Evolutionary conservation across 129 eudicot species (phyloP), one percentile per base, ranked within the genome.

Genomic region (Sambucus nigra): DNA sequence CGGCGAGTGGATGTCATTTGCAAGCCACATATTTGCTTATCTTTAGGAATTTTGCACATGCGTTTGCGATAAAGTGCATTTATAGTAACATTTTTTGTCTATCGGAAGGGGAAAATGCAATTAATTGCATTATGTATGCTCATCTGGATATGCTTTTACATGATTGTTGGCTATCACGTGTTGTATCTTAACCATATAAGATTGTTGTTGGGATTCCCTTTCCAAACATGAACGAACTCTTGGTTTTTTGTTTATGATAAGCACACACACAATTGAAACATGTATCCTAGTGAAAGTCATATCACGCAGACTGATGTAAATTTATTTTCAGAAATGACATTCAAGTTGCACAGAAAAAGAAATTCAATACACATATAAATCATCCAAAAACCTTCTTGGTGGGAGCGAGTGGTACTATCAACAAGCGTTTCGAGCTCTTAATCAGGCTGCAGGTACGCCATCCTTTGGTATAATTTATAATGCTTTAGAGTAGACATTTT

Each of bases 361-460:
- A 65, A 63, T 85, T 68, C 71, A 91, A 91, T 49, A 91, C 67
- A 64, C 60, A 18, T 65, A 66, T 50, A 80, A 65, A 64, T 69
- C 59, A 29, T 76, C 94, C 2, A 91, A 76, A 68, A 76, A 64
- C 64, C 98, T 91, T 61, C 67, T 81, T 22, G 76, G 87, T 47
- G 95, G 98, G 52, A 91, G 57, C 16, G 94, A 85, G 51, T 91
- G 98, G 95, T 91, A 91, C 65, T 85, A 95, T 66, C 88, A 85
- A 48, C 98, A 82, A 74, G 94, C 98, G 64, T 91, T 85, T 54
- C 69, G 94, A 56, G 94, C 98, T 58, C 89, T 91, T 44, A 91
- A 91, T 75, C 98, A 91, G 66, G 98, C 98, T 58, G 79, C 98
- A 76, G 98, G 98, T 89, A 78, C 57, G 55, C 23, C 47, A 28